Conservation (phyloP, 257 asterid species). For the Salvia miltiorrhiza region DNA sequence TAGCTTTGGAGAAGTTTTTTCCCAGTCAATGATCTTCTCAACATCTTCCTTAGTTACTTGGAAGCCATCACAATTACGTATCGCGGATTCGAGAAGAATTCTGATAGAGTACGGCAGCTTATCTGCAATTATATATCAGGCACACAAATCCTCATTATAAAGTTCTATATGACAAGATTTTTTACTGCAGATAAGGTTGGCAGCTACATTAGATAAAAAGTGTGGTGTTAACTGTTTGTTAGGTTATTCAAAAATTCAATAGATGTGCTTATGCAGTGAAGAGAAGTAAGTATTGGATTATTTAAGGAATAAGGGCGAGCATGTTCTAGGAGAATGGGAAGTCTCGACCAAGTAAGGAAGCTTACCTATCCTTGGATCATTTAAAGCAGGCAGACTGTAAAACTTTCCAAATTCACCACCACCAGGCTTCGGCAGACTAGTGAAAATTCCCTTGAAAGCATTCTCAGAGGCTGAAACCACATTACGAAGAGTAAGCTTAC, state of each 20-base stretch:
- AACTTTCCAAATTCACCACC: constrained; percentile 95
- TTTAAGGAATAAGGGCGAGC: neutral
- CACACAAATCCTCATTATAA: constrained; percentile 2
- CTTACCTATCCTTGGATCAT: constrained; percentile 85
- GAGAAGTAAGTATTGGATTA: neutral
- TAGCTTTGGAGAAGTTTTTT: constrained; percentile 72
- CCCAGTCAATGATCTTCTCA: constrained; percentile 93
- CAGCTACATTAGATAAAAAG: neutral
- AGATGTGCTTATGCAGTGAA: neutral
- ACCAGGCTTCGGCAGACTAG: constrained; percentile 83
- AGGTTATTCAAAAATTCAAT: neutral
- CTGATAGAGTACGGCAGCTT: constrained; percentile 91
- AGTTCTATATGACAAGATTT: neutral
- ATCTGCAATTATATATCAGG: constrained; percentile 41
- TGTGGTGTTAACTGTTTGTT: neutral
- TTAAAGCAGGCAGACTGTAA: constrained; percentile 84
- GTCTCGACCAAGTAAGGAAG: neutral
- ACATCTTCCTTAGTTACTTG: constrained; percentile 90
- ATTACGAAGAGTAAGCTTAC: constrained; percentile 8
- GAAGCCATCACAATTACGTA: constrained; percentile 92
- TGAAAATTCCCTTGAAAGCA: constrained; percentile 72
- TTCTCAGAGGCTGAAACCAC: constrained; percentile 67
- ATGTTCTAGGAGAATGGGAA: neutral
- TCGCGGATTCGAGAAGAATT: constrained; percentile 91
- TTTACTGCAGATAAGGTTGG: neutral